Conservation (phyloP, 768 basidiomycete species). For the Pleurotus eryngii region DNA sequence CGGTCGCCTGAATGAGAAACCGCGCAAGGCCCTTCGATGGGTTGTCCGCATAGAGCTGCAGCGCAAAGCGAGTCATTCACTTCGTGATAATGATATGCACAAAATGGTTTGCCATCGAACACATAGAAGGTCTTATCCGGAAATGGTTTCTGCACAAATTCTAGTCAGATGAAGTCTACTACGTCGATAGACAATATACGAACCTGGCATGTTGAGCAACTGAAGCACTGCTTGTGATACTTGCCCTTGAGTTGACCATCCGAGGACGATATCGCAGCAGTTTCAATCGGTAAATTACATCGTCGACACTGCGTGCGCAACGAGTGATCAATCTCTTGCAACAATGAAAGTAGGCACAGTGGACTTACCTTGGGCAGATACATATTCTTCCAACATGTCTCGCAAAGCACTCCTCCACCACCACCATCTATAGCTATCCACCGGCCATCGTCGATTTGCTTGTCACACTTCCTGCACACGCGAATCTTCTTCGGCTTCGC, state of each 20-base stretch:
- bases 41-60: slow-evolving; percentile 72
- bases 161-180: slow-evolving; percentile 2
- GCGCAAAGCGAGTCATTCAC: slow-evolving; percentile 88
- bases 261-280: slow-evolving; percentile 83
- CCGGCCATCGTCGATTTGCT: slow-evolving; percentile 70
- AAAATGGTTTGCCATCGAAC: slow-evolving; percentile 84
- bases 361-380: slow-evolving; percentile 82
- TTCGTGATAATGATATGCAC: slow-evolving; percentile 91
- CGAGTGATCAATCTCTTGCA: neutral
- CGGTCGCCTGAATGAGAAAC: slow-evolving; percentile 77
- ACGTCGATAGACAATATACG: slow-evolving; percentile 16
- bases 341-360: slow-evolving; percentile 7
- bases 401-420: slow-evolving; percentile 74
- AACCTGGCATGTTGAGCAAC: slow-evolving; percentile 80
- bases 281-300: slow-evolving; percentile 85
- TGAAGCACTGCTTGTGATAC: slow-evolving; percentile 90
- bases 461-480: slow-evolving; percentile 66
- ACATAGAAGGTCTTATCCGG: slow-evolving; percentile 92
- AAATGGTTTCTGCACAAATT: slow-evolving; percentile 67
- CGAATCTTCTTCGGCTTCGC: slow-evolving; percentile 32
- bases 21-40: slow-evolving; percentile 92
- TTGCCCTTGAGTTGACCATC: slow-evolving; percentile 97
- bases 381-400: slow-evolving; percentile 93
- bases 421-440: slow-evolving; percentile 81
- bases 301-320: slow-evolving; percentile 68